These are phyloP conservation scores for Pleomassaria siparia DNA, from an alignment of 2,329 filamentous ascomycete genomes.

Conservation along the genomic window DNA sequence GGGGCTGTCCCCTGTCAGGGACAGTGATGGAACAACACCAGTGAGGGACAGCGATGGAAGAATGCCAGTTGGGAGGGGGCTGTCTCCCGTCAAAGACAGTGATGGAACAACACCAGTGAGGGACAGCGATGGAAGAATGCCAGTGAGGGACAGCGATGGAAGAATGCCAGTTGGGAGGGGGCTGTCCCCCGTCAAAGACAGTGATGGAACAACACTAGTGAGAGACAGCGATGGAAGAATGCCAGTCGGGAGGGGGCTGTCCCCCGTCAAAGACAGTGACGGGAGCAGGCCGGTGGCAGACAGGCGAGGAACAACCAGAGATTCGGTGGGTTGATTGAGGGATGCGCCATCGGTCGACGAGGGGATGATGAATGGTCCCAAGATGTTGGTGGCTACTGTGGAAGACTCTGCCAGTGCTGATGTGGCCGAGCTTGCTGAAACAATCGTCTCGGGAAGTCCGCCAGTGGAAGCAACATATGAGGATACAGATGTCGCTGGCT, in stretches of 20 bases:
- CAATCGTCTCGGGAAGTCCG: slow-evolving; percentile 7
- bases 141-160: too few relatives aligned
- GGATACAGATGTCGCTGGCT: background rate
- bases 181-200: too few relatives aligned
- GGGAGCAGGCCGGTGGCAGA: slow-evolving; percentile 11
- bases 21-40: too few relatives aligned
- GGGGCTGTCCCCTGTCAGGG: slow-evolving; percentile 23
- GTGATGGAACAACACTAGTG: slow-evolving; percentile 34
- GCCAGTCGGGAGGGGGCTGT: slow-evolving; percentile 5
- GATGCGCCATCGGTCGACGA: slow-evolving; percentile 20
- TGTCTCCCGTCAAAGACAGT: background rate
- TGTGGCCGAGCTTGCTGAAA: slow-evolving; percentile 7
- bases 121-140: too few relatives aligned
- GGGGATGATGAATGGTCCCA: slow-evolving; percentile 15
- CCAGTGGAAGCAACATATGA: slow-evolving; percentile 8
- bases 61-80: slow-evolving; percentile 3
- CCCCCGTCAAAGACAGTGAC: slow-evolving; percentile 27
- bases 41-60: too few relatives aligned
- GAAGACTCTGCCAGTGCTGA: slow-evolving; percentile 2
- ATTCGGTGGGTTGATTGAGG: slow-evolving; percentile 20
- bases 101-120: slow-evolving; percentile 2
- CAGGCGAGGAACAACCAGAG: slow-evolving; percentile 10
- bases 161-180: too few relatives aligned
- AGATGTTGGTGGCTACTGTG: slow-evolving; percentile 13
- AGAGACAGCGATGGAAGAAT: slow-evolving; percentile 12